These are phyloP conservation scores for Penicillium crustosum DNA, from an alignment of 2,329 filamentous ascomycete genomes.

Conservation along the genomic window DNA sequence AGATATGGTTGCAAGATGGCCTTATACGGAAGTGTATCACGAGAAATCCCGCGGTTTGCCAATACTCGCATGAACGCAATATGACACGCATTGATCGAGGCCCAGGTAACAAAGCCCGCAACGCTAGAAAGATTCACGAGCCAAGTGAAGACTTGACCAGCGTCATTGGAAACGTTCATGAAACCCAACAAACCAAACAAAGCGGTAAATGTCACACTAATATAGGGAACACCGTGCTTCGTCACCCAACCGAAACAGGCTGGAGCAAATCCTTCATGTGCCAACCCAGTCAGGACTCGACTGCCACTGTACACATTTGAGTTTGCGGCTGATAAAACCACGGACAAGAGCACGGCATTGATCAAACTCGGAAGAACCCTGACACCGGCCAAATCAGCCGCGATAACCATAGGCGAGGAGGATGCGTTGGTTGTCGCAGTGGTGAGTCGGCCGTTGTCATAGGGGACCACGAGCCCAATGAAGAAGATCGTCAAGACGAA, in stretches of 20 bases:
- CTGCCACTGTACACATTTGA: slow-evolving; percentile 51
- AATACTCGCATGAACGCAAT: slow-evolving; percentile 64
- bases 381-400: slow-evolving; percentile 39
- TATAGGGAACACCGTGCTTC: slow-evolving; percentile 44
- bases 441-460: slow-evolving; percentile 55
- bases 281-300: slow-evolving; percentile 67
- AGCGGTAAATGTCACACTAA: slow-evolving; percentile 45
- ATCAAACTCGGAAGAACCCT: slow-evolving; percentile 40
- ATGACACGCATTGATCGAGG: slow-evolving; percentile 54
- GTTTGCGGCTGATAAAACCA: slow-evolving; percentile 44
- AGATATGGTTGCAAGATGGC: slow-evolving; percentile 64
- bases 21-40: slow-evolving; percentile 59
- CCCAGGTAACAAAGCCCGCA: slow-evolving; percentile 38
- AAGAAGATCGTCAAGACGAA: slow-evolving; percentile 54
- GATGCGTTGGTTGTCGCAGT: slow-evolving; percentile 27
- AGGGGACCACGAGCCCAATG: slow-evolving; percentile 69
- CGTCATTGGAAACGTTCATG: slow-evolving; percentile 64
- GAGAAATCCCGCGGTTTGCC: slow-evolving; percentile 55
- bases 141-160: slow-evolving; percentile 57
- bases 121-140: slow-evolving; percentile 37
- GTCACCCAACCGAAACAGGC: slow-evolving; percentile 43
- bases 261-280: slow-evolving; percentile 46
- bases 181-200: slow-evolving; percentile 65
- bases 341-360: slow-evolving; percentile 43
- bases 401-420: slow-evolving; percentile 44